Conservation (phyloP, 306 rosid genomes). For the Sicyos edulis region DNA sequence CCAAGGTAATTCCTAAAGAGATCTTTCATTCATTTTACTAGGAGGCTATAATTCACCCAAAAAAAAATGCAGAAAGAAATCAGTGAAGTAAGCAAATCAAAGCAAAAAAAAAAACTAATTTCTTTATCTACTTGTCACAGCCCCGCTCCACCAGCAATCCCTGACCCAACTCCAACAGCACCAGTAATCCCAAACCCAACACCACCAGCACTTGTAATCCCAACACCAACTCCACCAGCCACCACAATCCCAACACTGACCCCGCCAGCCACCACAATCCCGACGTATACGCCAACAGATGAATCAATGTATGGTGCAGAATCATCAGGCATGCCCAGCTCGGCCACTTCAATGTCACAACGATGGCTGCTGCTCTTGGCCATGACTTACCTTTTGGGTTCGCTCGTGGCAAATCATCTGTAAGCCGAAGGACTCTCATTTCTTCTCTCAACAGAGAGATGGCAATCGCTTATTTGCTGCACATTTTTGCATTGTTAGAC, state of each 20-base stretch:
- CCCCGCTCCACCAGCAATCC: conserved; percentile 25
- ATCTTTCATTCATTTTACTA: conserved; percentile 20
- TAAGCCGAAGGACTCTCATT: conserved; percentile 32
- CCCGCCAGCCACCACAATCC: conserved; percentile 30
- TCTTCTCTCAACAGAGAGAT: conserved; percentile 27
- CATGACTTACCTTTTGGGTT: conserved; percentile 39
- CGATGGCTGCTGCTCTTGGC: conserved; percentile 34
- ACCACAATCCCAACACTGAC: conserved; percentile 28
- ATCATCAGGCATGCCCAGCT: conserved; percentile 61
- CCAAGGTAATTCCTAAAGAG: conserved; percentile 43
- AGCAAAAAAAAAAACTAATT: neutral
- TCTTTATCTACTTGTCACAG: conserved; percentile 32
- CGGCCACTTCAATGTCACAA: conserved; percentile 39
- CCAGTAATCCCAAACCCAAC: conserved; percentile 19
- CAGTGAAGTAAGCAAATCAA: neutral
- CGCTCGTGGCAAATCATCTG: conserved; percentile 34
- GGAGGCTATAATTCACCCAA: neutral
- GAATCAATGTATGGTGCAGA: conserved; percentile 49
- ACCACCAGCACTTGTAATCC: conserved; percentile 17
- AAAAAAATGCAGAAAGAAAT: neutral
- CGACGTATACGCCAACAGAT: conserved; percentile 48
- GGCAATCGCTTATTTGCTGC: conserved; percentile 45
- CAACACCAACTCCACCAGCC: conserved; percentile 29
- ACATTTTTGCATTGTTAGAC: conserved; percentile 24
- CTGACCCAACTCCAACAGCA: conserved; percentile 18